Evolutionary conservation across 345 rosid genomes (phyloP).

Genomic region (Diplotaxis tenuifolia): DNA sequence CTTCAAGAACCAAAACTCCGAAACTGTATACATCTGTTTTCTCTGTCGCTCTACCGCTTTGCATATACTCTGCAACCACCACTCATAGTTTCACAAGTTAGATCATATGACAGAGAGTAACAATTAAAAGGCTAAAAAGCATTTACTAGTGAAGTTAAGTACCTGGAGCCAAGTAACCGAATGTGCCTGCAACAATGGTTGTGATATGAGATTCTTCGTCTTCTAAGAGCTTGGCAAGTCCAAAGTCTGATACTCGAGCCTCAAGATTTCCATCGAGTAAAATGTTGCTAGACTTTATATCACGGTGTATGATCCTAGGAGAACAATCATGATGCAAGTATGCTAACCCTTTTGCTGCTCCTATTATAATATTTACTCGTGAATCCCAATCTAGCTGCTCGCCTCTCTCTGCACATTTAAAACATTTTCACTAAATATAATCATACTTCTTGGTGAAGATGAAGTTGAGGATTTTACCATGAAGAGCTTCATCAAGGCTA

Average conservation of each 20-base stretch:
- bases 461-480: constrained; percentile 47
- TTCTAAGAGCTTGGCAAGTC: constrained; percentile 90
- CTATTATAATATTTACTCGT: constrained; percentile 81
- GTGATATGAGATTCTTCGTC: constrained; percentile 99
- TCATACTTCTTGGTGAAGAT: constrained; percentile 6
- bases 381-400: constrained; percentile 96
- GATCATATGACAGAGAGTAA: not conserved
- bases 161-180: constrained; percentile 99
- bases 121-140: not conserved
- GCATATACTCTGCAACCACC: constrained; percentile 79
- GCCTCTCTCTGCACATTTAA: constrained; percentile 62
- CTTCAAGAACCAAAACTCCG: constrained; percentile 90
- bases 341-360: constrained; percentile 98
- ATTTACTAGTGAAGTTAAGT: constrained; percentile 24
- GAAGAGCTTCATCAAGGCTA: constrained; percentile 90
- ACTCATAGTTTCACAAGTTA: constrained; percentile 18
- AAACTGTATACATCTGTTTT: constrained; percentile 97
- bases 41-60: constrained; percentile 97
- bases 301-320: constrained; percentile 98
- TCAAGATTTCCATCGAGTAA: constrained; percentile 93
- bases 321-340: constrained; percentile 98
- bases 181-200: constrained; percentile 98
- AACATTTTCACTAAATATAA: constrained; percentile 6
- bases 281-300: constrained; percentile 96
- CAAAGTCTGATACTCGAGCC: constrained; percentile 98